These are phyloP conservation scores for Sporobolomyces pararoseus DNA, from an alignment of 768 basidiomycete genomes.

Conservation along the genomic window DNA sequence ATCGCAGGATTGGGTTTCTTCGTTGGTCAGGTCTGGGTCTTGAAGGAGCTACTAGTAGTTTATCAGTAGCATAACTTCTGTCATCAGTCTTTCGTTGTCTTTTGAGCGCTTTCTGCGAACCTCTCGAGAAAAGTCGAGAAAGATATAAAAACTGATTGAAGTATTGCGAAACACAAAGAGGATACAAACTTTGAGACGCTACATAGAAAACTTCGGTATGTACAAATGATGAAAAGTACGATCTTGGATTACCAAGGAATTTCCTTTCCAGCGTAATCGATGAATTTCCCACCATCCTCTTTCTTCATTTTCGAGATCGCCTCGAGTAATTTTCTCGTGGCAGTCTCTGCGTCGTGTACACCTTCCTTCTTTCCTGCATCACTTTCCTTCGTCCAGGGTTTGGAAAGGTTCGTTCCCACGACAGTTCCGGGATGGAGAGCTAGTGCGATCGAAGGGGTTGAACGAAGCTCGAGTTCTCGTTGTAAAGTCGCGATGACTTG, in stretches of 20 bases:
- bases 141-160: too few species aligned
- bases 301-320: constrained; percentile 33
- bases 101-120: too few species aligned
- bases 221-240: too few species aligned
- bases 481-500: constrained; percentile 51
- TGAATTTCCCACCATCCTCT: constrained; percentile 38
- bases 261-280: constrained; percentile 40
- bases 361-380: constrained; percentile 49
- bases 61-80: too few species aligned
- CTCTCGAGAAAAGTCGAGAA: too few species aligned
- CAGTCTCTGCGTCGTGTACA: constrained; percentile 48
- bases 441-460: constrained; percentile 24
- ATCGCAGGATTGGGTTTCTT: constrained; percentile 69
- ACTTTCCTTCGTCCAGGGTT: constrained; percentile 43
- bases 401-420: constrained; percentile 42
- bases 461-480: constrained; percentile 48
- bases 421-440: constrained; percentile 45
- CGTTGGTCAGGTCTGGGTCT: constrained; percentile 72
- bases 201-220: too few species aligned
- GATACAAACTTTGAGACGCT: too few species aligned
- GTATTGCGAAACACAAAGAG: too few species aligned
- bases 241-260: constrained; percentile 38
- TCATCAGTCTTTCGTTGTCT: too few species aligned
- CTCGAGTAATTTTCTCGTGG: constrained; percentile 29
- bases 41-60: constrained; percentile 16